Percentiles rank a stretch among this genome's conserved stretches.
Conservation (phyloP, 148 eudicot species). For the Rhododendron griersonianum region DNA sequence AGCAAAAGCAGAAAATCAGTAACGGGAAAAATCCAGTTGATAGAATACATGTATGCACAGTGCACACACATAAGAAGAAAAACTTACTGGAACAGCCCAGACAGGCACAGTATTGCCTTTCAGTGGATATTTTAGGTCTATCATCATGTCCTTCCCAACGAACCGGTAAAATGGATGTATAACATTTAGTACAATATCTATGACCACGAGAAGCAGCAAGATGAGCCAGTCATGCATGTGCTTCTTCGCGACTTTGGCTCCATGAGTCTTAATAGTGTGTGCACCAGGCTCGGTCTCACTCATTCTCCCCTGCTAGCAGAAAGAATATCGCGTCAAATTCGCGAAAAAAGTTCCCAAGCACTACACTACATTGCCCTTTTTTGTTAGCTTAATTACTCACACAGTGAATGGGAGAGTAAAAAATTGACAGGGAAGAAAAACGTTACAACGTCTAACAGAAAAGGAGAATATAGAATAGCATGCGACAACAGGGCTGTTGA, state of each 20-base stretch:
- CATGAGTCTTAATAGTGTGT: constrained; percentile 54
- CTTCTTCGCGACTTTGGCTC: constrained; percentile 44
- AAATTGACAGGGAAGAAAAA: neutral
- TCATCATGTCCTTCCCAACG: constrained; percentile 77
- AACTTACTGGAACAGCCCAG: constrained; percentile 77
- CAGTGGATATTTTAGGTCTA: constrained; percentile 52
- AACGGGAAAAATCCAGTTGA: neutral
- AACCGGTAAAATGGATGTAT: constrained; percentile 72
- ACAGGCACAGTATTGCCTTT: constrained; percentile 60
- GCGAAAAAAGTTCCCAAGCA: neutral
- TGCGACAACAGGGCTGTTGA: neutral
- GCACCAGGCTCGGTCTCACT: constrained; percentile 32
- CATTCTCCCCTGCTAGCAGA: constrained; percentile 1
- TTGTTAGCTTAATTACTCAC: neutral
- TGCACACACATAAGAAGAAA: neutral
- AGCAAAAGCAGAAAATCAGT: neutral
- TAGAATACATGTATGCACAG: neutral
- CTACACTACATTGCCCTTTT: neutral
- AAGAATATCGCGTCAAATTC: neutral
- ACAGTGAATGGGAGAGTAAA: neutral
- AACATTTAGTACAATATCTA: constrained; percentile 25
- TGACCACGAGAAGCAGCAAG: constrained; percentile 41
- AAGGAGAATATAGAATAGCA: neutral
- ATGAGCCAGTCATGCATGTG: constrained; percentile 78
- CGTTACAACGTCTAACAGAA: neutral